phyloP scores from a whole-genome alignment of 1,139 yeast species.

The Geotrichum aggregatum region DNA sequence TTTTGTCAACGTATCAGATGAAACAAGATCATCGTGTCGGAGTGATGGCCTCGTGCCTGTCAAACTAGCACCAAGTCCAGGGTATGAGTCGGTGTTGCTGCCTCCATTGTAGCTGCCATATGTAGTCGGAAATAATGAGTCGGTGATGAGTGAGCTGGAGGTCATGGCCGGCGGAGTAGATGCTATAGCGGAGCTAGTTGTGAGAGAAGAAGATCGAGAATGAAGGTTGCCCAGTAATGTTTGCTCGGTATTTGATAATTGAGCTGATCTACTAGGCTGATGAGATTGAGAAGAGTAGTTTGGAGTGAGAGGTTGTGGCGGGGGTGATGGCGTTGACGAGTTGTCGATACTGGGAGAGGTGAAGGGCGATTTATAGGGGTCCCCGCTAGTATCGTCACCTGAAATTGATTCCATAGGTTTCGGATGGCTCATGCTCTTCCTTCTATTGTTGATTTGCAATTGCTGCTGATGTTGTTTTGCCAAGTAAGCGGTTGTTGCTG shows the following conservation, averaged over 20 bases:
- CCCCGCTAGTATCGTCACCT: background rate
- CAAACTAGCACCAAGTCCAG: constrained; percentile 6
- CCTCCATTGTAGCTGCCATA: background rate
- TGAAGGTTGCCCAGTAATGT: background rate
- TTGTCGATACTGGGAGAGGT: constrained; percentile 19
- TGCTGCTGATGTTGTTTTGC: constrained; percentile 13
- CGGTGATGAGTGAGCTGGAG: constrained; percentile 14
- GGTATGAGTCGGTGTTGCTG: background rate
- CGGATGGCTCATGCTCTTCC: constrained; percentile 7
- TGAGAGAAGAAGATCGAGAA: constrained; percentile 14
- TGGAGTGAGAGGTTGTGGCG: constrained; percentile 20
- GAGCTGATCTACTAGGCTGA: background rate
- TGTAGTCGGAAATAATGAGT: constrained; percentile 16
- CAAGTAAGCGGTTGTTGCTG: constrained; percentile 1
- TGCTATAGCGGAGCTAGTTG: background rate
- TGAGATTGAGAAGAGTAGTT: constrained; percentile 5
- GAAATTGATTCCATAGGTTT: background rate
- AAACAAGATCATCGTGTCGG: constrained; percentile 15
- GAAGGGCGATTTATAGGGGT: constrained; percentile 10
- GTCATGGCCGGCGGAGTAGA: constrained; percentile 9
- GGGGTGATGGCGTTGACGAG: constrained; percentile 21
- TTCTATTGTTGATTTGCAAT: constrained; percentile 3
- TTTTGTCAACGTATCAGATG: constrained; percentile 7
- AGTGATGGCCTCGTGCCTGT: constrained; percentile 14
- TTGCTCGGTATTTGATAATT: background rate